Evolutionary conservation across 805 yeast species (phyloP).

Genomic region (Candida sphagnicola): DNA sequence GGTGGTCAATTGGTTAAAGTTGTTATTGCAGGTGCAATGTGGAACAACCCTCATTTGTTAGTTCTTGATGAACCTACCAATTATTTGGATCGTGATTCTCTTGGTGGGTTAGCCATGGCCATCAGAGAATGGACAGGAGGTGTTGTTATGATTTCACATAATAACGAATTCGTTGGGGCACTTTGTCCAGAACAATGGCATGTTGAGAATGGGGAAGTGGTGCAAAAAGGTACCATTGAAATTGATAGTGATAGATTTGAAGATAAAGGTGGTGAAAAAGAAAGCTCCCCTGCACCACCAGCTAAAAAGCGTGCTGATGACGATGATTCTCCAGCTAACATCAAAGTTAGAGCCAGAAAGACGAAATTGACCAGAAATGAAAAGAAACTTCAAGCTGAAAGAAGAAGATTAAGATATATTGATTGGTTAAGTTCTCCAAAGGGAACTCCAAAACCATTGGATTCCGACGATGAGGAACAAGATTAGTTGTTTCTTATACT

Average conservation of each 20-base stretch:
- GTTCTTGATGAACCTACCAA: conserved; percentile 98
- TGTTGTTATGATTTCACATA: conserved; percentile 97
- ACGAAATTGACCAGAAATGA: conserved; percentile 98
- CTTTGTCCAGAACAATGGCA: conserved; percentile 98
- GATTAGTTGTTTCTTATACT: conserved; percentile 1
- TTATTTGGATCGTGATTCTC: conserved; percentile 94
- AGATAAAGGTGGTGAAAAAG: conserved; percentile 60
- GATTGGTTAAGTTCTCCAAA: conserved; percentile 96
- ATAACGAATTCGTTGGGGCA: conserved; percentile 95
- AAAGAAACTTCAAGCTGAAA: conserved; percentile 83
- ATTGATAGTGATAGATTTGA: conserved; percentile 80
- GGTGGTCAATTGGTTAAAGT: conserved; percentile 99
- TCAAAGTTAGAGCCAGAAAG: conserved; percentile 88
- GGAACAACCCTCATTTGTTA: conserved; percentile 97
- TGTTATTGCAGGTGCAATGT: conserved; percentile 99
- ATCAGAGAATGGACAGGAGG: conserved; percentile 98
- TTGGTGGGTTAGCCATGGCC: conserved; percentile 96
- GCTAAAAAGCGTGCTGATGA: conserved; percentile 51
- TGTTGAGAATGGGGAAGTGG: conserved; percentile 87
- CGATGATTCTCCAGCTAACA: conserved; percentile 92
- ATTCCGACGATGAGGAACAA: conserved; percentile 88
- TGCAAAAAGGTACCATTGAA: conserved; percentile 73
- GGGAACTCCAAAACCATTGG: conserved; percentile 94
- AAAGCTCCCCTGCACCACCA: conserved; percentile 43
- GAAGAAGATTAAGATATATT: conserved; percentile 90